These are phyloP conservation scores for Cutaneotrichosporon cavernicola DNA, from an alignment of 1,284 basidiomycete genomes.

Conservation along the genomic window DNA sequence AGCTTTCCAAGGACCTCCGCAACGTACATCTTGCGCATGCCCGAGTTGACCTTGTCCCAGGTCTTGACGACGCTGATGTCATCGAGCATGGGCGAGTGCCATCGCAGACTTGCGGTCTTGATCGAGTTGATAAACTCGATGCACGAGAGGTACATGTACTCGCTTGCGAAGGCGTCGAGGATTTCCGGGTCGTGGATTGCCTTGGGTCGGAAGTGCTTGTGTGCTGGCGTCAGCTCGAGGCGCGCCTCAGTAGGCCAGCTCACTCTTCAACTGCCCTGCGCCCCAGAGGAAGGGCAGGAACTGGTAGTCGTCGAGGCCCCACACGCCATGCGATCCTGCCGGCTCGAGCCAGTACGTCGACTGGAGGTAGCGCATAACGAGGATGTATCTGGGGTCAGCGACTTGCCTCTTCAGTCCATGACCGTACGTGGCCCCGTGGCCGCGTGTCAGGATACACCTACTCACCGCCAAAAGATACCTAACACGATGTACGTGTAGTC, in stretches of 20 bases:
- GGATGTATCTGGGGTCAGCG: slow-evolving; percentile 66
- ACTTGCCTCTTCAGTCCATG: no score
- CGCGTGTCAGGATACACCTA: no score
- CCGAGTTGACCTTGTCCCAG: slow-evolving; percentile 96
- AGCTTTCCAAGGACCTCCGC: slow-evolving; percentile 94
- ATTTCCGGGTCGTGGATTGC: slow-evolving; percentile 90
- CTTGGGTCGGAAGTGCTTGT: slow-evolving; percentile 87
- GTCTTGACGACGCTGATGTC: slow-evolving; percentile 96
- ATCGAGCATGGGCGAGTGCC: slow-evolving; percentile 99
- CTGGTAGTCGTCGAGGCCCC: slow-evolving; percentile 98
- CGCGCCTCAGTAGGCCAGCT: slow-evolving; percentile 18
- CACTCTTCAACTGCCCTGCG: slow-evolving; percentile 68
- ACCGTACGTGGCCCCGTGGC: no score
- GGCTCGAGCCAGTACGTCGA: slow-evolving; percentile 97
- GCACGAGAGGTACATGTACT: slow-evolving; percentile 98
- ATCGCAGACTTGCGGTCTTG: slow-evolving; percentile 90
- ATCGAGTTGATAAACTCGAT: slow-evolving; percentile 97
- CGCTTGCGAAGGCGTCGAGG: slow-evolving; percentile 82
- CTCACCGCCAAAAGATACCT: slow-evolving; percentile 83
- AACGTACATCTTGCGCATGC: slow-evolving; percentile 97
- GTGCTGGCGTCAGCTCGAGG: slow-evolving; percentile 57
- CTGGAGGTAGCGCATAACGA: slow-evolving; percentile 86
- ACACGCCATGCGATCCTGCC: slow-evolving; percentile 95
- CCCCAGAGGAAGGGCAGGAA: slow-evolving; percentile 94
- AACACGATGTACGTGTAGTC: slow-evolving; percentile 80